Percentiles rank a stretch among this genome's conserved stretches.
phyloP scores from a whole-genome alignment of 768 basidiomycete species.

The Pholiota conissans region DNA sequence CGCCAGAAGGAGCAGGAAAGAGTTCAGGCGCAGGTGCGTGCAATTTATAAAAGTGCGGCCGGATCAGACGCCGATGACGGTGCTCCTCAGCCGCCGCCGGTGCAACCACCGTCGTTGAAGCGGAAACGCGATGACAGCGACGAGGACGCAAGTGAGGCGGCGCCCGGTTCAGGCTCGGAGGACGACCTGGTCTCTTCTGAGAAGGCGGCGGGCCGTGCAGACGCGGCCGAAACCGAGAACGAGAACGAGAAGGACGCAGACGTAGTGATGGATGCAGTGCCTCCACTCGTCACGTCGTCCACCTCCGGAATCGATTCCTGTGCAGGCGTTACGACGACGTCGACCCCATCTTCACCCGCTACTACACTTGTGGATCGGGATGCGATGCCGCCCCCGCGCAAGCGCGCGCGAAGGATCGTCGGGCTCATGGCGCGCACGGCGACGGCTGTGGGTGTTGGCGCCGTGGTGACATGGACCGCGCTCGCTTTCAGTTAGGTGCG shows the following conservation, averaged over 20 bases:
- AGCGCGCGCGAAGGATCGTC: conserved; percentile 47
- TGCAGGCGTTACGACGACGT: background rate
- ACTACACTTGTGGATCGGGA: background rate
- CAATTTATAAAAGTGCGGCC: conserved; percentile 6
- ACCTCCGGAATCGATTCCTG: conserved; percentile 13
- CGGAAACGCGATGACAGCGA: conserved; percentile 58
- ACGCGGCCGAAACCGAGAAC: conserved; percentile 5
- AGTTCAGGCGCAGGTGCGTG: conserved; percentile 34
- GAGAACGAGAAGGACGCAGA: conserved; percentile 12
- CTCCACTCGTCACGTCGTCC: conserved; percentile 12
- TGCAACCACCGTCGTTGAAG: conserved; percentile 48
- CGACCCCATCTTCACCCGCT: background rate
- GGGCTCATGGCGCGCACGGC: conserved; percentile 55
- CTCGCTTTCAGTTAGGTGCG: conserved; percentile 52
- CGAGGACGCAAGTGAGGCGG: conserved; percentile 33
- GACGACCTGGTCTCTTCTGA: conserved; percentile 3
- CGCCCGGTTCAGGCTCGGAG: background rate
- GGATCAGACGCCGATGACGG: conserved; percentile 16
- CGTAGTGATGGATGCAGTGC: conserved; percentile 10
- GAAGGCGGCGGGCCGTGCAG: conserved; percentile 4
- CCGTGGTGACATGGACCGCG: conserved; percentile 72
- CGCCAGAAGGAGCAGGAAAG: conserved; percentile 3
- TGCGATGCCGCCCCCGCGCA: conserved; percentile 25
- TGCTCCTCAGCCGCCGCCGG: conserved; percentile 29
- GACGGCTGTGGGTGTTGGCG: conserved; percentile 64